Evolutionary conservation across 768 basidiomycete genomes (phyloP).

Genomic region (Amyloporia xantha): DNA sequence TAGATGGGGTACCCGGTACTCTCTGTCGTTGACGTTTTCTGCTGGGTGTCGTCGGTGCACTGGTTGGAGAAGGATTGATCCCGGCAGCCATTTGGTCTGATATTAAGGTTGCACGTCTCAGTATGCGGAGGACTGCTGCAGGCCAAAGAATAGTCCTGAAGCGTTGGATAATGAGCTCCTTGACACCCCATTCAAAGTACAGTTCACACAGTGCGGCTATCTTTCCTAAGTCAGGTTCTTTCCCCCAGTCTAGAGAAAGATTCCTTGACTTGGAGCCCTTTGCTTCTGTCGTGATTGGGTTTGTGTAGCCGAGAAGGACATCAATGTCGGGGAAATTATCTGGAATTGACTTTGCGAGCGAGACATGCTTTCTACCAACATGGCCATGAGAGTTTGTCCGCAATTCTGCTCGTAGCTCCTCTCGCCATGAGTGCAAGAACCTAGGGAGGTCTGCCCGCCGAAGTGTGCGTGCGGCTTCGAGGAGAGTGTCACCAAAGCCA

Average conservation of each 20-base stretch:
- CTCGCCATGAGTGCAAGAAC: conserved; percentile 21
- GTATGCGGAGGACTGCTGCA: conserved; percentile 15
- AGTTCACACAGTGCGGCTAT: conserved; percentile 21
- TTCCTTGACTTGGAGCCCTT: conserved; percentile 10
- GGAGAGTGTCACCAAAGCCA: conserved; percentile 19
- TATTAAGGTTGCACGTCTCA: conserved; percentile 74
- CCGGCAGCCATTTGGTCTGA: conserved; percentile 62
- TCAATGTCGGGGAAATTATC: conserved; percentile 16
- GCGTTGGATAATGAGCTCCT: conserved; percentile 15
- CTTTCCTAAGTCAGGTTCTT: conserved; percentile 17
- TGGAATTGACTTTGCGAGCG: conserved; percentile 14
- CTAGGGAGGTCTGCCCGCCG: conserved; percentile 11
- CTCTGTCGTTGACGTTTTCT: conserved; percentile 35
- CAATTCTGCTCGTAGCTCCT: conserved; percentile 18
- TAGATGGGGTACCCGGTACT: conserved; percentile 33
- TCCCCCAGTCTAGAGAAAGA: conserved; percentile 13
- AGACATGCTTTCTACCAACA: conserved; percentile 8
- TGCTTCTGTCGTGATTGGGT: conserved; percentile 16
- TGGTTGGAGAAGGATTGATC: conserved; percentile 86
- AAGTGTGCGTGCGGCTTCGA: conserved; percentile 3
- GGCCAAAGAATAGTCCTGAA: conserved; percentile 18
- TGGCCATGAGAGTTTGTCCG: conserved; percentile 19
- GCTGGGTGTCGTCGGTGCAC: conserved; percentile 37
- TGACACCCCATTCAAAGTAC: conserved; percentile 22
- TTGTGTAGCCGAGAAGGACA: conserved; percentile 17